These are phyloP conservation scores for Brasenia schreberi DNA, from an alignment of 164 flowering plant species.

Conservation along the genomic window DNA sequence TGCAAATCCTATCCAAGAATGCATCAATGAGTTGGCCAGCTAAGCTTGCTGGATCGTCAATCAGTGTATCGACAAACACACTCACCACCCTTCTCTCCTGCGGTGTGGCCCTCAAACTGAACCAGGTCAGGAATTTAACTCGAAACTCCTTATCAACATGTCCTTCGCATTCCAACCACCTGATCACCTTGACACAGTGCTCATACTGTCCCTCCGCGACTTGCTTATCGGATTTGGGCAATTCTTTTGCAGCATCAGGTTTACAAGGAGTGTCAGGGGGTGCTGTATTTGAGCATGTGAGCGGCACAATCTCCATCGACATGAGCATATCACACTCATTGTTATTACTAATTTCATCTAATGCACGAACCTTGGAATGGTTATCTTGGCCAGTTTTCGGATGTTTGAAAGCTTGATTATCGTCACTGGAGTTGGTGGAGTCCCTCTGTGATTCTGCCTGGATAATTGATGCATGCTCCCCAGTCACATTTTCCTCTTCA, in stretches of 20 bases:
- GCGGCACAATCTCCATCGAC: slow-evolving; percentile 1
- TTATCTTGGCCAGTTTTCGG: slow-evolving; percentile 5
- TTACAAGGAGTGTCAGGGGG: slow-evolving; percentile 29
- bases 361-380: slow-evolving; percentile 9
- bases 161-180: slow-evolving; percentile 54
- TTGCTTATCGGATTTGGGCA: slow-evolving; percentile 7
- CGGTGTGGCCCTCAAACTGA: slow-evolving; percentile 50
- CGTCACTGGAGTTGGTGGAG: slow-evolving; percentile 16
- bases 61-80: slow-evolving; percentile 41
- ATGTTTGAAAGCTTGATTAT: slow-evolving; percentile 3
- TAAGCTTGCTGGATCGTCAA: slow-evolving; percentile 62
- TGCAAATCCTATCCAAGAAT: slow-evolving; percentile 35
- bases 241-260: slow-evolving; percentile 8
- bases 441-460: slow-evolving; percentile 15
- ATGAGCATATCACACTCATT: background rate
- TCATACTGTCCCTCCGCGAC: slow-evolving; percentile 30
- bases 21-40: slow-evolving; percentile 60
- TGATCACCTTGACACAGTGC: slow-evolving; percentile 35
- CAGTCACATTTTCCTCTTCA: slow-evolving; percentile 8
- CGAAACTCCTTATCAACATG: slow-evolving; percentile 45
- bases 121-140: slow-evolving; percentile 74
- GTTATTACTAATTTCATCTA: slow-evolving; percentile 12
- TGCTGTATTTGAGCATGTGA: slow-evolving; percentile 2
- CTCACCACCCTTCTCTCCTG: slow-evolving; percentile 52
- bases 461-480: slow-evolving; percentile 4